These are phyloP conservation scores for Ambrosia artemisiifolia DNA, from an alignment of 129 eudicot species.

Conservation along the genomic window DNA sequence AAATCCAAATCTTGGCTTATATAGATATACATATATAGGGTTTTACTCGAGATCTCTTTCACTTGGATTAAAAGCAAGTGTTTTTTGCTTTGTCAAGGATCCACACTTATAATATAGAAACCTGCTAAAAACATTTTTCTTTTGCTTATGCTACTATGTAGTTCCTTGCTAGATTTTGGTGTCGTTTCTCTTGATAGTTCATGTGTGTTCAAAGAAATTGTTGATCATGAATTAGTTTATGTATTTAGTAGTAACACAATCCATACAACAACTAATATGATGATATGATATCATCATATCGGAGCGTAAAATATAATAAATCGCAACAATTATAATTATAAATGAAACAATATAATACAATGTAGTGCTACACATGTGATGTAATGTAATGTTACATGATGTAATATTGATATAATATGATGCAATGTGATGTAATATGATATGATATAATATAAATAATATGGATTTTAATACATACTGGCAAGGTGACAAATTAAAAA, in stretches of 20 bases:
- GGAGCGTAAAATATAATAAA: too few relatives aligned
- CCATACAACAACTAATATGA: not conserved
- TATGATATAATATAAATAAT: too few relatives aligned
- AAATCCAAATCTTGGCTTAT: too few relatives aligned
- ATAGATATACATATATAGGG: not conserved
- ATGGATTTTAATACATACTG: too few relatives aligned
- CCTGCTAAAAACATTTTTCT: not conserved
- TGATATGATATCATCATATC: not conserved
- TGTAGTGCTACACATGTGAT: not conserved
- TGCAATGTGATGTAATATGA: too few relatives aligned
- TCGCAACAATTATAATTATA: too few relatives aligned
- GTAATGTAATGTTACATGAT: not conserved
- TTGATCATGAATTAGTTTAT: too few relatives aligned
- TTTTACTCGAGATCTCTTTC: not conserved
- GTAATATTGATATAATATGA: too few relatives aligned
- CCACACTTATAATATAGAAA: not conserved
- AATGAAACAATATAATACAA: not conserved
- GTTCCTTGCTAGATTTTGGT: not conserved
- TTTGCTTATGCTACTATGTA: too few relatives aligned
- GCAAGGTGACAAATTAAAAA: too few relatives aligned
- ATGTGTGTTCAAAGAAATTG: not conserved
- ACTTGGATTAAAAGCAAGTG: not conserved
- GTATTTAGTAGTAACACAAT: too few relatives aligned
- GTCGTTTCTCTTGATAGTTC: not conserved
- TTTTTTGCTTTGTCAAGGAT: not conserved